Evolutionary conservation across 257 asterid genomes (phyloP), one percentile per base, ranked within the genome.

Genomic region (Solanum peruvianum): DNA sequence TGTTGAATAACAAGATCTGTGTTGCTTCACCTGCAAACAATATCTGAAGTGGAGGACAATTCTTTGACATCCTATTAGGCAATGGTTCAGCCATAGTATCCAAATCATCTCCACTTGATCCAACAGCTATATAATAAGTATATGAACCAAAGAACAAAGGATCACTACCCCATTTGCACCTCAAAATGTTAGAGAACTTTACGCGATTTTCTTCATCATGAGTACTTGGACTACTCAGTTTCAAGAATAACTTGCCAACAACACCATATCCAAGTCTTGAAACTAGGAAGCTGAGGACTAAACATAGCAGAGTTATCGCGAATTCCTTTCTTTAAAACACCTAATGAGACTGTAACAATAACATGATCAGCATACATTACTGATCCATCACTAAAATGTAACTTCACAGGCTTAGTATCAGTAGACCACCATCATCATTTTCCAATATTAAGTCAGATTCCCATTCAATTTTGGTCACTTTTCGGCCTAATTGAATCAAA

Each of bases 81-180:
- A 96, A 88, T 49, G 99, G 99, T 7, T 56, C 64, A 56, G 25
- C 64, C 64, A 56, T 20, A 27, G 92, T 85, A 66, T 94, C 98
- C 93, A 96, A 90, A 58, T 96, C 99, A 23, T 94, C 97, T n/a
- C 89, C 89, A 81, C 95, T 96, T 25, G 99, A 96, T 31, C 99
- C 99, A 14, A 95, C 97, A 0, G 98, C 96, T 1, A 96, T 92
- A 39, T 94, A 93, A 91, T 33, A 33, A 33, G 95, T 94, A 87
- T 96, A 96, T 29, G 99, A 96, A 25, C 98, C 98, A 80, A 90
- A 45, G 88, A 96, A 96, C 70, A 96, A 91, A 1, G 99, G 99
- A 93, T 96, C 93, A 31, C 76, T 93, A 35, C 98, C 99, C 99
- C 99, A 96, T 89, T 90, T 89, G 12, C 91, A 94, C 93, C 93